Conservation (phyloP, 805 yeast genomes). For the Yamadazyma olivae region DNA sequence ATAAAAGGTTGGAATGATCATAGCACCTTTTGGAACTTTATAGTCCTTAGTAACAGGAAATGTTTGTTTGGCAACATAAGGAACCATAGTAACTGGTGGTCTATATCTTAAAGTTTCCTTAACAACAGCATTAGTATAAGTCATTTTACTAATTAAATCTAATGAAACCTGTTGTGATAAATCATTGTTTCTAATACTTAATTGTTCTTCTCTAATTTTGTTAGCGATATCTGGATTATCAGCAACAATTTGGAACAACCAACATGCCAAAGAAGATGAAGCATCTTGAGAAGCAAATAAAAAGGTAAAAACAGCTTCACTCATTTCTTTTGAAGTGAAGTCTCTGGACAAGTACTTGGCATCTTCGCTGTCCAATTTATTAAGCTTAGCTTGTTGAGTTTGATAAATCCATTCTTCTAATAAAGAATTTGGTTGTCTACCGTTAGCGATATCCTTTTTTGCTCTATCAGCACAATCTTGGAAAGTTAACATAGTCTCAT, state of each 20-base stretch:
- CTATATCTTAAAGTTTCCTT: slow-evolving; percentile 90
- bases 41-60: slow-evolving; percentile 83
- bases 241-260: slow-evolving; percentile 95
- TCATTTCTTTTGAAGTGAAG: slow-evolving; percentile 85
- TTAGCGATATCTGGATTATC: slow-evolving; percentile 89
- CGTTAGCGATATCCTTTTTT: slow-evolving; percentile 71
- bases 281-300: slow-evolving; percentile 98
- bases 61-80: slow-evolving; percentile 83
- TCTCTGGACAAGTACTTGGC: slow-evolving; percentile 68
- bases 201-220: slow-evolving; percentile 90
- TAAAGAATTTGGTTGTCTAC: slow-evolving; percentile 81
- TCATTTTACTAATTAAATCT: slow-evolving; percentile 81
- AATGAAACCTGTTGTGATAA: slow-evolving; percentile 58
- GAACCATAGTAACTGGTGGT: slow-evolving; percentile 98
- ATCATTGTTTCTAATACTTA: slow-evolving; percentile 76
- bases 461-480: slow-evolving; percentile 87
- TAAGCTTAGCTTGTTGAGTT: slow-evolving; percentile 71
- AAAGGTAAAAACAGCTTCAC: slow-evolving; percentile 95
- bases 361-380: slow-evolving; percentile 48
- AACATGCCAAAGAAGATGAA: slow-evolving; percentile 92
- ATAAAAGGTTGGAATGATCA: slow-evolving; percentile 93
- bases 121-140: slow-evolving; percentile 85
- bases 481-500: slow-evolving; percentile 89
- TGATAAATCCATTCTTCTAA: slow-evolving; percentile 93
- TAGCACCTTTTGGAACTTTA: slow-evolving; percentile 94